These are phyloP conservation scores for Metrosideros polymorpha DNA, from an alignment of 441 rosid species.

Conservation along the genomic window DNA sequence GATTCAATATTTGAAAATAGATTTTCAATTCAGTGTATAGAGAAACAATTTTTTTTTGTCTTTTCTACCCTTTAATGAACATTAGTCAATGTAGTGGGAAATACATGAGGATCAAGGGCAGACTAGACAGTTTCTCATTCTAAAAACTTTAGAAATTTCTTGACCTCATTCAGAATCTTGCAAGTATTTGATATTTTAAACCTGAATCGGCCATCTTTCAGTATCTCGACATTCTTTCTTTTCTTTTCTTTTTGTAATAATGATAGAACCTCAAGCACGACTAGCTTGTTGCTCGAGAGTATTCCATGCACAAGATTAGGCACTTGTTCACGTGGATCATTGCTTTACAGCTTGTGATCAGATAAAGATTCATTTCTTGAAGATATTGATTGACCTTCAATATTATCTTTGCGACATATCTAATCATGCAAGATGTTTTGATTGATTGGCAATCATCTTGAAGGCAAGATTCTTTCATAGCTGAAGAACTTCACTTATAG, in stretches of 20 bases:
- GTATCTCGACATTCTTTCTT: background rate
- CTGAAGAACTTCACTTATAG: too few relatives aligned
- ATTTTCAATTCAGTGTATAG: background rate
- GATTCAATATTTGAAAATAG: background rate
- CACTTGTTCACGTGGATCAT: background rate
- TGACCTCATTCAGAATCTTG: background rate
- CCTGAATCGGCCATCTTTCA: background rate
- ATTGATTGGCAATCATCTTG: too few relatives aligned
- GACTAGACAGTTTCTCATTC: background rate
- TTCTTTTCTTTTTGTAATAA: background rate
- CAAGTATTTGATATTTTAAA: background rate
- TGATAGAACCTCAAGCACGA: background rate
- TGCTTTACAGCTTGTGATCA: too few relatives aligned
- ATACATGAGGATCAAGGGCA: background rate
- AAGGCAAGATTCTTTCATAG: too few relatives aligned
- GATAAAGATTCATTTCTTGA: too few relatives aligned
- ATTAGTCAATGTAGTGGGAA: background rate
- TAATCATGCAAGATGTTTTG: too few relatives aligned
- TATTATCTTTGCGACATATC: too few relatives aligned
- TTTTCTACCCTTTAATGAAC: background rate
- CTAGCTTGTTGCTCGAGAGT: background rate
- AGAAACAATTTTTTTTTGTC: background rate
- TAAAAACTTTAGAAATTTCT: background rate
- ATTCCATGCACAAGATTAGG: background rate
- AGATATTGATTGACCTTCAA: too few relatives aligned